Evolutionary conservation across 257 asterid species (phyloP).

Genomic region (Petrea volubilis): DNA sequence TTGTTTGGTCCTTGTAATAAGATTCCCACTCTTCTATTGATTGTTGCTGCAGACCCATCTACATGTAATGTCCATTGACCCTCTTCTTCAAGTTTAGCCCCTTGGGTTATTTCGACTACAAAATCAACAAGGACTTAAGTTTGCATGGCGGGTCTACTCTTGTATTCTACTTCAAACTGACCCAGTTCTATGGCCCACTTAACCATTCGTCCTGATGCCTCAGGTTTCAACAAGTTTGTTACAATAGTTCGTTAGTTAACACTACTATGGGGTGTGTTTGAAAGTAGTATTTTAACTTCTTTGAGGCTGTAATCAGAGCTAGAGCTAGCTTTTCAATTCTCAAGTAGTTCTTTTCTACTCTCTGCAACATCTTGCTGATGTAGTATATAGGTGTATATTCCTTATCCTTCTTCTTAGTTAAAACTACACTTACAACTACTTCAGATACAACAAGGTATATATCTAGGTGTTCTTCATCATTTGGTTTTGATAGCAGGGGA

Average conservation of each 20-base stretch:
- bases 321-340: not conserved
- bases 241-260: not conserved
- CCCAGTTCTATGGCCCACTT: not conserved
- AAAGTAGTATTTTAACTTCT: not conserved
- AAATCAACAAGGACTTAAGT: not conserved
- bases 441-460: not conserved
- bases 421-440: not conserved
- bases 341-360: not conserved
- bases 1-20: no score
- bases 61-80: not conserved
- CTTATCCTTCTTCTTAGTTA: not conserved
- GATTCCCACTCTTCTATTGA: no score
- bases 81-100: no score
- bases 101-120: not conserved
- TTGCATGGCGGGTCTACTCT: not conserved
- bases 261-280: not conserved
- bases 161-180: not conserved
- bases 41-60: not conserved
- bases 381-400: not conserved
- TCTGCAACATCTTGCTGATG: not conserved
- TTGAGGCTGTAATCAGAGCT: no score
- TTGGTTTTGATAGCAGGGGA: not conserved
- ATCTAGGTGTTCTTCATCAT: not conserved
- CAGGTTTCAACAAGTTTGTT: not conserved
- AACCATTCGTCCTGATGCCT: not conserved